Conservation (phyloP, 768 basidiomycete species). For the Suillus placidus region DNA sequence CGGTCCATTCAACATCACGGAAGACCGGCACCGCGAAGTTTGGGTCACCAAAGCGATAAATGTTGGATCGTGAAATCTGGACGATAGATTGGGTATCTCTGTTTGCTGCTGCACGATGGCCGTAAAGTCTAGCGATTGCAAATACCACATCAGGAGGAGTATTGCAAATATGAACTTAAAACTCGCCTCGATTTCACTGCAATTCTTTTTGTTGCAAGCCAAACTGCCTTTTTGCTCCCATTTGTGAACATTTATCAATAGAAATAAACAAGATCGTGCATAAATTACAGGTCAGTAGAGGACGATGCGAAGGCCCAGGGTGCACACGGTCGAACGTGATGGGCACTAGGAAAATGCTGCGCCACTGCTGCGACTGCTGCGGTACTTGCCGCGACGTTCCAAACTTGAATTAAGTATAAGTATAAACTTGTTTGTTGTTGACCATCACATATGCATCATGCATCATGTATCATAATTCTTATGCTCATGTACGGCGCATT, state of each 20-base stretch:
- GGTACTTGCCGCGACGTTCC: too few species aligned
- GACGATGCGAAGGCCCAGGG: neutral
- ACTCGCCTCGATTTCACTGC: neutral
- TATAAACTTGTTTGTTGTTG: too few species aligned
- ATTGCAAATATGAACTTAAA: neutral
- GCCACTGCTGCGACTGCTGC: too few species aligned
- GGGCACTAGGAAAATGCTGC: too few species aligned
- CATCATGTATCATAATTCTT: too few species aligned
- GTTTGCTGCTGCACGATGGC: neutral
- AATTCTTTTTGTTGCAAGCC: neutral
- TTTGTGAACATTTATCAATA: neutral
- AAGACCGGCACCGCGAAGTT: constrained; percentile 51
- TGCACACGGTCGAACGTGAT: neutral
- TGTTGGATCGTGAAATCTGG: constrained; percentile 49
- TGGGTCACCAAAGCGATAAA: constrained; percentile 63
- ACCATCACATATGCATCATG: too few species aligned
- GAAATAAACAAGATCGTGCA: neutral
- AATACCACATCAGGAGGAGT: neutral
- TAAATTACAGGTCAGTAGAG: neutral
- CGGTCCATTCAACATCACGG: constrained; percentile 57
- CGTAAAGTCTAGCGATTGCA: neutral
- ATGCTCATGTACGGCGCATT: too few species aligned
- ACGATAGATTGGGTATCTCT: constrained; percentile 26
- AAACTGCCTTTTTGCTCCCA: neutral
- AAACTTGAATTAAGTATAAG: too few species aligned